Evolutionary conservation across 768 basidiomycete genomes (phyloP).

Genomic region (Porphyrellus cyaneotinctus): DNA sequence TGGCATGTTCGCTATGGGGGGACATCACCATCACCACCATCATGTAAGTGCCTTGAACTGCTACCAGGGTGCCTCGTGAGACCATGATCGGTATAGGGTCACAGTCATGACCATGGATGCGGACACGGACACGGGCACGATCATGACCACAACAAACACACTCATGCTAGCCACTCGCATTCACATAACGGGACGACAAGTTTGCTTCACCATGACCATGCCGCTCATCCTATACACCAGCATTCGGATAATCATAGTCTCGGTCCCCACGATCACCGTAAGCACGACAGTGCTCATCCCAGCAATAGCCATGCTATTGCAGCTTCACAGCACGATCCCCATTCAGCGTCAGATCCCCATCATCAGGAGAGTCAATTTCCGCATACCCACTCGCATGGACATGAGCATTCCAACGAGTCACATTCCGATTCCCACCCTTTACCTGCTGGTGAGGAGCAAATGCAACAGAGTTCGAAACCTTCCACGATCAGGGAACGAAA

Average conservation of each 20-base stretch:
- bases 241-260: conserved; percentile 11
- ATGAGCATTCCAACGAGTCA: conserved; percentile 27
- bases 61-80: neutral
- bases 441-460: conserved; percentile 5
- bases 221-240: conserved; percentile 19
- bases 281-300: conserved; percentile 10
- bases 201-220: conserved; percentile 18
- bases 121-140: conserved; percentile 13
- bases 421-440: conserved; percentile 16
- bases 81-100: conserved; percentile 13
- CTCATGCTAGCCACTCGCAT: conserved; percentile 34
- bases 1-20: conserved; percentile 98
- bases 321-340: conserved; percentile 18
- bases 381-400: conserved; percentile 24
- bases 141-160: conserved; percentile 31
- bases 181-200: no score
- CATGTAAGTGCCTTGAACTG: conserved; percentile 49
- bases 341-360: conserved; percentile 26
- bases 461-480: conserved; percentile 3
- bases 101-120: conserved; percentile 14
- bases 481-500: conserved; percentile 29
- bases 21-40: conserved; percentile 70
- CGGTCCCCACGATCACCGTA: conserved; percentile 9
- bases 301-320: conserved; percentile 16
- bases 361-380: conserved; percentile 23